phyloP scores from a whole-genome alignment of 331 rosid species.

The Acacia concinna region DNA sequence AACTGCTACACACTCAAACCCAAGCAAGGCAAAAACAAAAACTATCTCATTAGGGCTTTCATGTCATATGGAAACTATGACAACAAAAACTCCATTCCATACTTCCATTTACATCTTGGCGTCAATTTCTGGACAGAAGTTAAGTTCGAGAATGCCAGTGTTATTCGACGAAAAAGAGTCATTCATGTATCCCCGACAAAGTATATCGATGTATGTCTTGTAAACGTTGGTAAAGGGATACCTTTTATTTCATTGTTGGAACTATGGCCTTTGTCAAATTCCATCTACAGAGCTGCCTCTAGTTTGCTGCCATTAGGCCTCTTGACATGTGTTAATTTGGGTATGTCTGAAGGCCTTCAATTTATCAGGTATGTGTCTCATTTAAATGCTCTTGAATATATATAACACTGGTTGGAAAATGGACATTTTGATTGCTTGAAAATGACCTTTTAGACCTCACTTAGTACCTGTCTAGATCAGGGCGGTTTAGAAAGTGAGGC shows the following conservation, averaged over 20 bases:
- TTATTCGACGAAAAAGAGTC: not conserved
- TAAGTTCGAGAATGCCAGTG: not conserved
- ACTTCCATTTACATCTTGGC: not conserved
- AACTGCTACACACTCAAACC: slow-evolving; percentile 10
- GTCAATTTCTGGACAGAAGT: not conserved
- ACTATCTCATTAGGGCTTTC: not conserved
- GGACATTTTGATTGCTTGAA: no score
- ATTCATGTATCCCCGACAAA: not conserved
- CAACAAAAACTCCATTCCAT: not conserved
- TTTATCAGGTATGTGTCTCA: not conserved
- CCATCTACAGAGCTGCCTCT: not conserved
- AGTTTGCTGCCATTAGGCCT: not conserved
- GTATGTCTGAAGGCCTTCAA: not conserved
- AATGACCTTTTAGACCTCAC: no score
- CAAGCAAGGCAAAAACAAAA: not conserved
- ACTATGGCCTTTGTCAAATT: not conserved
- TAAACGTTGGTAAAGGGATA: not conserved
- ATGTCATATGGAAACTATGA: slow-evolving; percentile 25
- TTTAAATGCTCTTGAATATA: no score
- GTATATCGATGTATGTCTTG: not conserved
- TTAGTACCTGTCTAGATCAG: no score
- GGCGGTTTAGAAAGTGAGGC: no score
- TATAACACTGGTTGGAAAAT: no score
- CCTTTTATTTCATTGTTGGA: not conserved
- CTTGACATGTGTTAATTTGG: not conserved